Evolutionary conservation across 2,329 filamentous ascomycete species (phyloP).

Genomic region (Trichothecium sympodiale): DNA sequence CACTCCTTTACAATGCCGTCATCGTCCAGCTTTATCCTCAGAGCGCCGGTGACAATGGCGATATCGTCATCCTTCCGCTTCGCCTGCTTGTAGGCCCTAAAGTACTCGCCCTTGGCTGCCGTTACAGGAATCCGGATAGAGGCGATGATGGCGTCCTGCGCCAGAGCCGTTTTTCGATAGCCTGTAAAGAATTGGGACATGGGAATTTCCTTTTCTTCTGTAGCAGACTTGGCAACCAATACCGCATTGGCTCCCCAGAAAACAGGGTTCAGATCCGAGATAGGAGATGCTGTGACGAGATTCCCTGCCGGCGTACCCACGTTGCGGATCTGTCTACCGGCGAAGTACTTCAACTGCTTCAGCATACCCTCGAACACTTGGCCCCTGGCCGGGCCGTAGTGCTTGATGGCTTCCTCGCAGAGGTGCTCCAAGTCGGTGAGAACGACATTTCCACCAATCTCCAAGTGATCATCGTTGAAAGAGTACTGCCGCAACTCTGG

Average conservation of each 20-base stretch:
- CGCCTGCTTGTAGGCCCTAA: conserved; percentile 88
- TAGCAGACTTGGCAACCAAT: conserved; percentile 67
- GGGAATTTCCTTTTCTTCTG: conserved; percentile 69
- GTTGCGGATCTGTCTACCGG: conserved; percentile 89
- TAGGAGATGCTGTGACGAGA: conserved; percentile 85
- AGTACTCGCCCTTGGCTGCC: conserved; percentile 64
- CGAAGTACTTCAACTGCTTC: conserved; percentile 92
- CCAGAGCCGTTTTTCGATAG: conserved; percentile 75
- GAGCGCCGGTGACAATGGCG: conserved; percentile 84
- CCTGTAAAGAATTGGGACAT: conserved; percentile 90
- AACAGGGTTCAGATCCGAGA: conserved; percentile 91
- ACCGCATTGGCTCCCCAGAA: conserved; percentile 79
- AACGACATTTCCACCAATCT: conserved; percentile 86
- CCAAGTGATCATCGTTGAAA: conserved; percentile 71
- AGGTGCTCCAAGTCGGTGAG: conserved; percentile 85
- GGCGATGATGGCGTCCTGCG: conserved; percentile 72
- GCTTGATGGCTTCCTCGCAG: conserved; percentile 64
- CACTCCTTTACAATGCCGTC: conserved; percentile 60
- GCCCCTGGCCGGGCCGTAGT: conserved; percentile 59
- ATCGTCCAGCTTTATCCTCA: conserved; percentile 63
- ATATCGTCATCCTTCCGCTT: conserved; percentile 98
- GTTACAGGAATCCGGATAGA: conserved; percentile 77
- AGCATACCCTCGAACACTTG: conserved; percentile 86
- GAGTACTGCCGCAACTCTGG: conserved; percentile 73
- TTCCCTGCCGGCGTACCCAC: conserved; percentile 97